A percentile compares a stretch with the other conserved stretches of the same genome.
Evolutionary conservation across 805 yeast species (phyloP).

Genomic region (Metschnikowia rubicola): DNA sequence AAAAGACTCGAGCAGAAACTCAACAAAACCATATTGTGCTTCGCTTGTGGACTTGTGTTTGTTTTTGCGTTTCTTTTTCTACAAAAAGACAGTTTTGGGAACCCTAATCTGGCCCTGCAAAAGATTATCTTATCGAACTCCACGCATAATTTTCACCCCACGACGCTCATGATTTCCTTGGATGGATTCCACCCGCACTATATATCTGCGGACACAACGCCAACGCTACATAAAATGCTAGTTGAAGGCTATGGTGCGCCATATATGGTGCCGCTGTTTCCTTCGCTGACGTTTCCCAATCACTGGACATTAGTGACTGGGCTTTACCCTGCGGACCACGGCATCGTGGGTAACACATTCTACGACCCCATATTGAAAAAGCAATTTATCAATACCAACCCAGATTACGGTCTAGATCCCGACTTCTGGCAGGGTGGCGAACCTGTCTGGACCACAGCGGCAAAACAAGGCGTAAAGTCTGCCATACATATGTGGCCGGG

Average conservation of each 20-base stretch:
- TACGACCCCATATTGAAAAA: slow-evolving; percentile 55
- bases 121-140: slow-evolving; percentile 48
- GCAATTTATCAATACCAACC: slow-evolving; percentile 63
- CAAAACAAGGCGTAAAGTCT: slow-evolving; percentile 52
- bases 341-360: slow-evolving; percentile 81
- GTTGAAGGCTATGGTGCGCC: slow-evolving; percentile 62
- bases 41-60: slow-evolving; percentile 14
- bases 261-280: slow-evolving; percentile 82
- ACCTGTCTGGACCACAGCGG: slow-evolving; percentile 82
- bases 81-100: neutral
- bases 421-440: slow-evolving; percentile 83
- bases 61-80: slow-evolving; percentile 10
- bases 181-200: slow-evolving; percentile 94
- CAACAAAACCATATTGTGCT: slow-evolving; percentile 14
- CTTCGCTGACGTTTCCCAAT: slow-evolving; percentile 86
- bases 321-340: slow-evolving; percentile 75
- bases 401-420: slow-evolving; percentile 48
- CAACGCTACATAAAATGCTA: slow-evolving; percentile 60
- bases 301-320: slow-evolving; percentile 93
- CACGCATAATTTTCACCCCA: slow-evolving; percentile 67
- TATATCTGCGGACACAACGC: slow-evolving; percentile 62
- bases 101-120: neutral
- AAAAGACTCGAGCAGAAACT: slow-evolving; percentile 23
- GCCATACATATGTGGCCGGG: slow-evolving; percentile 99
- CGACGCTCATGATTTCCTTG: slow-evolving; percentile 74